These are phyloP conservation scores for Phytophthora podocarpi DNA, from an alignment of 352 stramenopile genomes.

Conservation along the genomic window DNA sequence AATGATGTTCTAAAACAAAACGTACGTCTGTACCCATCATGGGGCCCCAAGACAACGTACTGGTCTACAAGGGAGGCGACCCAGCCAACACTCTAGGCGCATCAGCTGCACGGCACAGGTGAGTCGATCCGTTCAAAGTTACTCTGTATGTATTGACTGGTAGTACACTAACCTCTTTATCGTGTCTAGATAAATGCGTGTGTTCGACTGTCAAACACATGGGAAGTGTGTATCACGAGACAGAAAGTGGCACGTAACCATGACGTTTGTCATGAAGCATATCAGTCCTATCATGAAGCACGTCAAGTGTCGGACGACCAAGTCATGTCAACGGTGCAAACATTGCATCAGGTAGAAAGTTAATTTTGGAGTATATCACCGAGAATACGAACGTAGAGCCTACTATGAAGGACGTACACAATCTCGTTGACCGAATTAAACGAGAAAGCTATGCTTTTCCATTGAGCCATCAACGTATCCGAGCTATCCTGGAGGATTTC, in stretches of 20 bases:
- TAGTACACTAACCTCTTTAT: too few relatives aligned
- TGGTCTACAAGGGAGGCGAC: too few relatives aligned
- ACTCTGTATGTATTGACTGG: too few relatives aligned
- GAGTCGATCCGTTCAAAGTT: too few relatives aligned
- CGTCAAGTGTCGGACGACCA: neutral
- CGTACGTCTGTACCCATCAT: too few relatives aligned
- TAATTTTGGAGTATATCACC: neutral
- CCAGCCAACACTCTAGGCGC: too few relatives aligned
- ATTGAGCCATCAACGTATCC: neutral
- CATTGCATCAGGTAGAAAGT: neutral
- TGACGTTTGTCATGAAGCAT: neutral
- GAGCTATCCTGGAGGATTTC: constrained; percentile 1
- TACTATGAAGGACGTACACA: constrained; percentile 1
- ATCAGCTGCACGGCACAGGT: too few relatives aligned
- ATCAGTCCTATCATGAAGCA: neutral
- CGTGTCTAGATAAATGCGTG: constrained; percentile 1
- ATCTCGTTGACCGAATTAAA: neutral
- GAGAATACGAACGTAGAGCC: neutral
- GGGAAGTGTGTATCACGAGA: neutral
- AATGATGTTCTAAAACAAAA: too few relatives aligned
- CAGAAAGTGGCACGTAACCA: neutral
- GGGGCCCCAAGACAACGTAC: too few relatives aligned
- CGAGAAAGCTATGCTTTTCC: neutral
- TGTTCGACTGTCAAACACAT: neutral
- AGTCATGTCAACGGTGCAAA: neutral